Conservation (phyloP, 805 yeast genomes). For the Pichia rugopelliculosa region DNA sequence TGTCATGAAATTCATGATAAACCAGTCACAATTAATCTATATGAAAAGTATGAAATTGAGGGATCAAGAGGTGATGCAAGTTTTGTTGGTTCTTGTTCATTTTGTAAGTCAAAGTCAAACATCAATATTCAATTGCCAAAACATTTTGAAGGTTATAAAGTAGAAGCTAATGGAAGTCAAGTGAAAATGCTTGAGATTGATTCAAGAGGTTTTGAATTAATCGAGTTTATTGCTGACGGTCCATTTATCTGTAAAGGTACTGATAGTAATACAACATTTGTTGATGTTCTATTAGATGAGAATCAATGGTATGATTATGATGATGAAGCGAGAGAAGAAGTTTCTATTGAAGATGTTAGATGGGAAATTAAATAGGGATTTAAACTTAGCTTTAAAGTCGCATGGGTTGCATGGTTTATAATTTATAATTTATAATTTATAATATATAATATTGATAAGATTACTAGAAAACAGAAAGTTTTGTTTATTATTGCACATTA, state of each 20-base stretch:
- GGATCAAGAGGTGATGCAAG: conserved; percentile 81
- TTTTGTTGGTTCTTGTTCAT: conserved; percentile 50
- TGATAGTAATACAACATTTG: conserved; percentile 27
- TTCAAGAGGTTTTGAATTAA: conserved; percentile 75
- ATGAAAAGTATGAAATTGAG: conserved; percentile 55
- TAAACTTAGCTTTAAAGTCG: too few species aligned
- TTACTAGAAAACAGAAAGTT: conserved; percentile 7
- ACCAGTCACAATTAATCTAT: conserved; percentile 57
- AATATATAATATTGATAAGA: background rate
- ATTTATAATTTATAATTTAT: background rate
- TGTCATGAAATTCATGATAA: conserved; percentile 77
- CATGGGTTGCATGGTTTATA: too few species aligned
- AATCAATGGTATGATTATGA: conserved; percentile 96
- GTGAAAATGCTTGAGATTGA: conserved; percentile 61
- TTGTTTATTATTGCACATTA: conserved; percentile 10
- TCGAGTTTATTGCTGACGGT: conserved; percentile 61
- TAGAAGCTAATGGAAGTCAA: conserved; percentile 37
- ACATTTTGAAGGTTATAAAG: conserved; percentile 24
- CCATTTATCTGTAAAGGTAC: conserved; percentile 45
- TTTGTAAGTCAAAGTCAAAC: conserved; percentile 22
- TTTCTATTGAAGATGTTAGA: conserved; percentile 63
- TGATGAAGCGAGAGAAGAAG: conserved; percentile 74
- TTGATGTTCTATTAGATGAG: conserved; percentile 56
- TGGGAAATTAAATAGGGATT: conserved; percentile 48
- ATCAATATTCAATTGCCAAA: conserved; percentile 21